Conservation (phyloP, 306 rosid genomes). For the Begonia fuchsioides region DNA sequence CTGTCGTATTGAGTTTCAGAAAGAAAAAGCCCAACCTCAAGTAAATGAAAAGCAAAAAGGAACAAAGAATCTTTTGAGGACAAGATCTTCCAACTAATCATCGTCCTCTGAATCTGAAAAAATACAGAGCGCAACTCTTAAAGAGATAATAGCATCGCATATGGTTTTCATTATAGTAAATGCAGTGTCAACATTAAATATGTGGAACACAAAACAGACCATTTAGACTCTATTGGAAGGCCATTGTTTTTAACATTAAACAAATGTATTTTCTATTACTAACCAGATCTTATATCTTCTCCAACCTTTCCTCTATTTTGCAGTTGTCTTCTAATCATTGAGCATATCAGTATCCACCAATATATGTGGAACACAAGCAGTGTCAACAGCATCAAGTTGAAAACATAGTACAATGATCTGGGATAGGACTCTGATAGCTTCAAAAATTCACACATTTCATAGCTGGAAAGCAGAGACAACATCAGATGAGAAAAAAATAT, state of each 20-base stretch:
- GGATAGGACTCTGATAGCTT: constrained; percentile 24
- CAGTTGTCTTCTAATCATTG: constrained; percentile 73
- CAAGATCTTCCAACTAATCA: constrained; percentile 33
- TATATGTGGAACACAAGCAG: constrained; percentile 88
- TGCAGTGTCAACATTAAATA: not conserved
- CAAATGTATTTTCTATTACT: constrained; percentile 5
- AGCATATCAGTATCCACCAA: constrained; percentile 94
- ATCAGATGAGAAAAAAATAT: constrained; percentile 13
- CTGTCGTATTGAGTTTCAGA: no score
- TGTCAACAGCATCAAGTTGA: constrained; percentile 68
- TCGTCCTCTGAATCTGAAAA: constrained; percentile 91
- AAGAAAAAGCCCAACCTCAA: no score
- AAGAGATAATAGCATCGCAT: not conserved
- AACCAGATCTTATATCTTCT: constrained; percentile 97
- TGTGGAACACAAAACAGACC: no score
- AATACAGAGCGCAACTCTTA: constrained; percentile 3
- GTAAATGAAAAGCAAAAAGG: no score
- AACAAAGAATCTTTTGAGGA: constrained; percentile 8
- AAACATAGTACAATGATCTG: constrained; percentile 47
- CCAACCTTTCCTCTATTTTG: constrained; percentile 88
- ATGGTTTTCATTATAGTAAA: constrained; percentile 3
- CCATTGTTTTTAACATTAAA: no score
- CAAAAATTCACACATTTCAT: constrained; percentile 31
- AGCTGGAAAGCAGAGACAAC: constrained; percentile 41
- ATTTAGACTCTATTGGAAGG: no score